Percentiles rank a stretch among this genome's conserved stretches.
phyloP scores from a whole-genome alignment of 31 red algal species.

The Asparagopsis taxiformis region DNA sequence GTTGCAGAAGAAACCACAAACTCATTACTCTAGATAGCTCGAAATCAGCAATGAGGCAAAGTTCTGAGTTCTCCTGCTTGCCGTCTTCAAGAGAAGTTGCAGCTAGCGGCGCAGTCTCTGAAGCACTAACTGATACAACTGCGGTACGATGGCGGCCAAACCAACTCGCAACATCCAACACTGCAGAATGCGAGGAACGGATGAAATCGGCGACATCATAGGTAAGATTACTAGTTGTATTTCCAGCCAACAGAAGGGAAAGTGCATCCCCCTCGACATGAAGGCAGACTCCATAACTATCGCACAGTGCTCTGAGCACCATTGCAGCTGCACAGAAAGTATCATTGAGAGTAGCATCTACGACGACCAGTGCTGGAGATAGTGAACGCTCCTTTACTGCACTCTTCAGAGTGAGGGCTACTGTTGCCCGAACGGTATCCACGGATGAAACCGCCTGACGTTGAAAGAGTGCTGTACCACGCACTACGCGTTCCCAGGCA shows the following conservation, averaged over 20 bases:
- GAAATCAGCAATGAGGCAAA: background rate
- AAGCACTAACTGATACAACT: background rate
- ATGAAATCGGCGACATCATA: no score
- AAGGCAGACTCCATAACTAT: conserved; percentile 14
- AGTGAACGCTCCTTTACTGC: conserved; percentile 9
- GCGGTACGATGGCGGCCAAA: background rate
- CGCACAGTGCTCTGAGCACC: conserved; percentile 10
- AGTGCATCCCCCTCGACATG: conserved; percentile 30
- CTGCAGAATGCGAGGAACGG: conserved; percentile 3
- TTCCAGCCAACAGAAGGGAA: conserved; percentile 1
- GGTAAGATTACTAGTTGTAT: background rate
- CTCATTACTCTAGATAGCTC: conserved; percentile 6
- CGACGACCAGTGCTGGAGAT: conserved; percentile 26
- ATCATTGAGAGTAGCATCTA: conserved; percentile 12
- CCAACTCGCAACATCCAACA: conserved; percentile 9
- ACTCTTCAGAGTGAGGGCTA: background rate
- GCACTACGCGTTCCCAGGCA: background rate
- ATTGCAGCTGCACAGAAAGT: conserved; percentile 3
- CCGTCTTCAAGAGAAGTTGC: no score
- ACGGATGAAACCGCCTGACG: conserved; percentile 5
- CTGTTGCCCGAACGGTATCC: conserved; percentile 7
- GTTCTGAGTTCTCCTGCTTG: no score
- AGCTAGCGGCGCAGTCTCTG: no score
- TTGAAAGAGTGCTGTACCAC: conserved; percentile 15
- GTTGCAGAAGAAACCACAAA: conserved; percentile 13